These are phyloP conservation scores for Wickerhamiella domercqiae DNA, from an alignment of 805 yeast genomes.

Conservation along the genomic window DNA sequence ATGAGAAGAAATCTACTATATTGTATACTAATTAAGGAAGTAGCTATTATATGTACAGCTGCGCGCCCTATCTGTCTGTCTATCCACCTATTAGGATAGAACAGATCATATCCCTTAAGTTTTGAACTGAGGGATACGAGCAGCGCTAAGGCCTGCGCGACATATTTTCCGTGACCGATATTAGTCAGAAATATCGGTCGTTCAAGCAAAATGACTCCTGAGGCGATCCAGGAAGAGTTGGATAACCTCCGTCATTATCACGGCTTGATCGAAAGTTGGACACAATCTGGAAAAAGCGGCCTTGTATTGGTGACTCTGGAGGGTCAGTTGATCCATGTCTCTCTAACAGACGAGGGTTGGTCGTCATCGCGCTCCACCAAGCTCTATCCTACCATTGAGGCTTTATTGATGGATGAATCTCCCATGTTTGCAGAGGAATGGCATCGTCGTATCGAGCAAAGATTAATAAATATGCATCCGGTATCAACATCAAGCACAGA, in stretches of 20 bases:
- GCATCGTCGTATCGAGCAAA: conserved; percentile 9
- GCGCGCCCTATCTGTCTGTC: too few species aligned
- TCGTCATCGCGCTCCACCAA: conserved; percentile 1
- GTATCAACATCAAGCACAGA: too few species aligned
- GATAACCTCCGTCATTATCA: conserved; percentile 4
- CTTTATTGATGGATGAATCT: conserved; percentile 19
- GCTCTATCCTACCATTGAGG: conserved; percentile 22
- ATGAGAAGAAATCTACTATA: too few species aligned
- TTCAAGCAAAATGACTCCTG: conserved; percentile 9
- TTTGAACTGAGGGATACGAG: too few species aligned
- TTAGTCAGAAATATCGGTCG: too few species aligned
- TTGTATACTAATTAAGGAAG: too few species aligned
- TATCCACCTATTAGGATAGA: too few species aligned
- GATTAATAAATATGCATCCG: too few species aligned
- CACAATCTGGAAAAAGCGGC: neutral
- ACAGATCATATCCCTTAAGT: too few species aligned
- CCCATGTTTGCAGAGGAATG: conserved; percentile 15
- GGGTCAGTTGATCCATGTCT: conserved; percentile 3
- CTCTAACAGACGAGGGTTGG: conserved; percentile 14
- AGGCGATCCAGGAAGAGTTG: conserved; percentile 11
- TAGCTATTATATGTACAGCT: too few species aligned
- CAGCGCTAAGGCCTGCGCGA: too few species aligned
- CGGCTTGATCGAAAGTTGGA: conserved; percentile 2
- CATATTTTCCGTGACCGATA: too few species aligned
- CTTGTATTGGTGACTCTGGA: conserved; percentile 14